Percentiles rank a stretch among this genome's conserved stretches.
phyloP scores from a whole-genome alignment of 2,329 filamentous ascomycete species.

The Colletotrichum melonis region DNA sequence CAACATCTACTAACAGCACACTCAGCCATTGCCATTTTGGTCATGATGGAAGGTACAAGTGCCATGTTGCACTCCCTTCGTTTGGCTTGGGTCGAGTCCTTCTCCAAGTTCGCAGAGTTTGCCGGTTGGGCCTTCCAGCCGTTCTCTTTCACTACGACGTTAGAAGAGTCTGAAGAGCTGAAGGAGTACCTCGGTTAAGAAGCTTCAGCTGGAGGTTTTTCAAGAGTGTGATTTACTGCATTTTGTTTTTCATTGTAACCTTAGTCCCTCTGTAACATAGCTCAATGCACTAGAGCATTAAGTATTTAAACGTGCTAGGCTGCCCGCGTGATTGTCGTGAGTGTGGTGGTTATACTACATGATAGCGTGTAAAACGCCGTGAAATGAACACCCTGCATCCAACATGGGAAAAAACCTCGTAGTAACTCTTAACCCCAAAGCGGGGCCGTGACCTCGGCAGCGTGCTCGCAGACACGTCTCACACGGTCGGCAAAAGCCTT shows the following conservation, averaged over 20 bases:
- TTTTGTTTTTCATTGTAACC: conserved; percentile 33
- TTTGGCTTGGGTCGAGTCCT: conserved; percentile 96
- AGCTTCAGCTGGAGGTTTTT: background rate
- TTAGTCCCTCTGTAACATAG: conserved; percentile 38
- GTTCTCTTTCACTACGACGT: conserved; percentile 85
- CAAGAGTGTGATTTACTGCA: conserved; percentile 14
- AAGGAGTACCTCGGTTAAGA: conserved; percentile 64
- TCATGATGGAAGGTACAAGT: conserved; percentile 95
- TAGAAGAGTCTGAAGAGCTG: conserved; percentile 82
- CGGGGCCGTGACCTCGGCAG: conserved; percentile 86
- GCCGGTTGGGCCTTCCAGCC: conserved; percentile 88
- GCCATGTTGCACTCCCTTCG: conserved; percentile 94
- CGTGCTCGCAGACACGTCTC: conserved; percentile 88
- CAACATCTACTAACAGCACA: conserved; percentile 6
- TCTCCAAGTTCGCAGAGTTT: conserved; percentile 97
- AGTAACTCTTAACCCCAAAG: conserved; percentile 63
- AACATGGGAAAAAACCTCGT: background rate
- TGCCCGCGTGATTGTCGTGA: background rate
- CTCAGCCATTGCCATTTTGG: conserved; percentile 71
- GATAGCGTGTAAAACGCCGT: conserved; percentile 6
- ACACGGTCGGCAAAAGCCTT: conserved; percentile 86
- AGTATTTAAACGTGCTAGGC: background rate
- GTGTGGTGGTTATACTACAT: conserved; percentile 29
- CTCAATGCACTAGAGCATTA: conserved; percentile 33
- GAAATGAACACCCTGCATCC: background rate